Base-by-base conservation (phyloP, 768 basidiomycete species). In the Panaeolus cyanescens region DNA sequence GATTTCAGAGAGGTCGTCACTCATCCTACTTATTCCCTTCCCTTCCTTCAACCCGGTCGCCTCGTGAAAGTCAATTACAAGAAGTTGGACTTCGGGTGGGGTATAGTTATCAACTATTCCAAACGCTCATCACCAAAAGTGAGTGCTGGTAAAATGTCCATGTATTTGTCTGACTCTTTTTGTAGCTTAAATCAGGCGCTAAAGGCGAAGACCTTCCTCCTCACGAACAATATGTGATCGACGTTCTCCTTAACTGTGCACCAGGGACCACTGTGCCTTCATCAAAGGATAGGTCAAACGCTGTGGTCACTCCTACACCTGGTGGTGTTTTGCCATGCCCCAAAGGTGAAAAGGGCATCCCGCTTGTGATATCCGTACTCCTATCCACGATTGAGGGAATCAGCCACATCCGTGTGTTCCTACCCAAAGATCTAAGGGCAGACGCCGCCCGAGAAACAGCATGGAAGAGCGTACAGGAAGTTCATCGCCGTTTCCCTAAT, bases 71-170 rank as follows among this genome's bases (percentile, higher is more conserved):
- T 99, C 67, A 91, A 91, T 70, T 84, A 97, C 71, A 86, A 89
- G 64, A 89, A 91, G 36, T 77, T 89, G 13, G 92, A 99, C 74
- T 99, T 96, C 73, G 96, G 96, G 9, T 99, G 97, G 97, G 96
- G 96, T 36, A 85, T 95, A 40, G 86, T 99, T 56, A 84, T 98
- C 70, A 96, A 95, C 71, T 98, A 88, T 69, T 89, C 92, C 71
- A 97, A 97, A 74, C 86, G 95, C 0, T 66, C 88, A 20, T 85
- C 88, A n/a, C 84, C 91, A 15, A 96, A 95, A 80, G 93, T 89
- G 63, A 22, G 77, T 33, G 37, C 31, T 22, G 50, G 30, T n/a
- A 33, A 10, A 58, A 34, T 40, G 13, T 56, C 40, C n/a, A 15
- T 37, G 8, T 2, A 40, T 25, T 60, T 1, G 28, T 57, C 22